Percentiles rank a stretch among this genome's conserved stretches.
Conservation (phyloP, 1,284 basidiomycete genomes). For the Cutaneotrichosporon cutaneum region DNA sequence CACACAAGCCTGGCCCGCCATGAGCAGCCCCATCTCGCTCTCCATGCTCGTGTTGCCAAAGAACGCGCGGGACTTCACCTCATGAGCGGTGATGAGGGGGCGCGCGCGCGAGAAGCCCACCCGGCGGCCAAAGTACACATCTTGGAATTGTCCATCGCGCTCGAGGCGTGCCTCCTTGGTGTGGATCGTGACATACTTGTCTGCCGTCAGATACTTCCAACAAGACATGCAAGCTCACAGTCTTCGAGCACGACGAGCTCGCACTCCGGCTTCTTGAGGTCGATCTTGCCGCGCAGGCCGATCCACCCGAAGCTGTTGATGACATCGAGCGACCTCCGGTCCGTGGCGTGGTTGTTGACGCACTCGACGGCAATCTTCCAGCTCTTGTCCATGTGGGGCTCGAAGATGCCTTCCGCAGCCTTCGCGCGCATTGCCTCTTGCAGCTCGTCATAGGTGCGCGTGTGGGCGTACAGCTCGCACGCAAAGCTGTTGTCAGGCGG, state of each 20-base stretch:
- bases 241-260: conserved; percentile 84
- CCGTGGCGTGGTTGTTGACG: conserved; percentile 57
- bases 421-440: conserved; percentile 61
- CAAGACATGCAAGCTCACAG: conserved; percentile 60
- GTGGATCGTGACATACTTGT: conserved; percentile 33
- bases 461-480: conserved; percentile 72
- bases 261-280: conserved; percentile 77
- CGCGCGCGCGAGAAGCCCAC: conserved; percentile 74
- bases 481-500: conserved; percentile 61
- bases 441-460: conserved; percentile 64
- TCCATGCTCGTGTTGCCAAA: conserved; percentile 99
- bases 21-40: conserved; percentile 86
- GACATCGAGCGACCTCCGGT: conserved; percentile 53
- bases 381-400: conserved; percentile 64
- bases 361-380: conserved; percentile 80
- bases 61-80: conserved; percentile 86
- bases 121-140: conserved; percentile 79
- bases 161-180: conserved; percentile 32
- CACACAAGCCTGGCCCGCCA: conserved; percentile 93
- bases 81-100: conserved; percentile 65
- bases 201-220: conserved; percentile 19
- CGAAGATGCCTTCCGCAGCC: conserved; percentile 58
- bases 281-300: conserved; percentile 70
- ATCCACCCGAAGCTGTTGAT: conserved; percentile 80
- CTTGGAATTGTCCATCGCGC: conserved; percentile 66